Base-by-base conservation (phyloP, 257 asterid species). In the Fraxinus anomala region DNA sequence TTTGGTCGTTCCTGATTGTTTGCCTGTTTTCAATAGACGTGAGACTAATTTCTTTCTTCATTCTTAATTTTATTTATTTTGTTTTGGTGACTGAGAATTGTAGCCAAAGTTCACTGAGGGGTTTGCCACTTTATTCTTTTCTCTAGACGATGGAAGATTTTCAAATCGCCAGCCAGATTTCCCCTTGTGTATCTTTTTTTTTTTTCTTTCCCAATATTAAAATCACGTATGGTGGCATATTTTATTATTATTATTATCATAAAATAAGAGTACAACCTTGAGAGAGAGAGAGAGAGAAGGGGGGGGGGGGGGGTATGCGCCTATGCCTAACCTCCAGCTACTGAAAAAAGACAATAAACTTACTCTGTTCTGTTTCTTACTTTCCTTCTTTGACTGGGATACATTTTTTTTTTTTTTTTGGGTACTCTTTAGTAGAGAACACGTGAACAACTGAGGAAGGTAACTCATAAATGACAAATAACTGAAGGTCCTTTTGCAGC, bases 1-100 rank as follows among this genome's bases (percentile, higher is more conserved):
- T 61, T 63, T 72, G 33, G 13, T 75, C 34, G 23, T 65, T 28
- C 67, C 17, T 71, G 74, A 63, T 14, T 72, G 51, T 63, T 72
- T 69, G 26, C 47, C 56, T 75, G 70, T 44, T n/a, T 19, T 65
- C 68, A 34, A 33, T 59, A 72, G 47, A 31, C 4, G 16, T n/a
- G 33, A 59, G 30, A 19, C 21, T 26, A 56, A 6, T 17, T 49
- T 47, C 39, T 63, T 63, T 12, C 34, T 63, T 10, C 31, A 11
- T 63, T 63, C 33, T 63, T 63, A 26, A 63, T 24, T 63, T 23
- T 81, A 24, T 63, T 63, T 12, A 24, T 63, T 63, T 26, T 4
- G 33, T 63, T 63, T 11, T 23, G 69, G 17, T 63, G 69, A 63
- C 31, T 26, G 0, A 9, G 69, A 63, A 63, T 63, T 63, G 67